Base-by-base conservation (phyloP, 768 basidiomycete species). In the Lentinus tigrinus region DNA sequence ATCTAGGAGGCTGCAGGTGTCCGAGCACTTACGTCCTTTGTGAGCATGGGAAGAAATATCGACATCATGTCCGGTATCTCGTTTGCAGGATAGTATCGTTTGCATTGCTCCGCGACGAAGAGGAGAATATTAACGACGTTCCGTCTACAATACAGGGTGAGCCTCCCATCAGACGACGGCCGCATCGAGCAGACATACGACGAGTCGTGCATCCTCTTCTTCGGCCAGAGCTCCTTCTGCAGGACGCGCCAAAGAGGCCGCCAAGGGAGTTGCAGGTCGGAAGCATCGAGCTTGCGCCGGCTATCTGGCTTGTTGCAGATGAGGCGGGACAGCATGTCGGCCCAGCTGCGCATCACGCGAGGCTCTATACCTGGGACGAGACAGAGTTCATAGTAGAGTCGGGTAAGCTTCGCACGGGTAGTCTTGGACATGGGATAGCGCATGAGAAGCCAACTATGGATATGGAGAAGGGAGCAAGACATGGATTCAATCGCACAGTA, bases 311-410 rank as follows among this genome's bases (percentile, higher is more conserved):
- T 91, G 68, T 78, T 84, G 38, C 81, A 79, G 14, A 91, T 76
- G 44, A 93, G 76, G 56, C 88, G 85, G 46, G 85, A 80, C 63
- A 92, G 77, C 83, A 89, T 89, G 65, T 89, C 88, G 14, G 87
- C 84, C 89, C 90, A 93, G 69, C 78, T 83, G 48, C 88, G 83
- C 58, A 85, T 76, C 62, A 87, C 77, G 42, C 87, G 84, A 10
- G 85, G 78, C 52, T 93, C 90, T 52, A 92, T 75, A 48, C 90
- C 90, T 44, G 91, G 91, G 8, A 90, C 69, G 34, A 91, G 73
- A 69, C 82, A 84, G n/a, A 93, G 73, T 66, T 93, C 88, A 65
- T 89, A 93, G 72, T 92, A 92, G 47, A 93, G 73, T 37, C 78
- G 79, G 14, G 85, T 88, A 52, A 93, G 82, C 69, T 84, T 86